Evolutionary conservation across 495 filamentous ascomycete genomes (phyloP).

Genomic region (Podospora fimiseda): DNA sequence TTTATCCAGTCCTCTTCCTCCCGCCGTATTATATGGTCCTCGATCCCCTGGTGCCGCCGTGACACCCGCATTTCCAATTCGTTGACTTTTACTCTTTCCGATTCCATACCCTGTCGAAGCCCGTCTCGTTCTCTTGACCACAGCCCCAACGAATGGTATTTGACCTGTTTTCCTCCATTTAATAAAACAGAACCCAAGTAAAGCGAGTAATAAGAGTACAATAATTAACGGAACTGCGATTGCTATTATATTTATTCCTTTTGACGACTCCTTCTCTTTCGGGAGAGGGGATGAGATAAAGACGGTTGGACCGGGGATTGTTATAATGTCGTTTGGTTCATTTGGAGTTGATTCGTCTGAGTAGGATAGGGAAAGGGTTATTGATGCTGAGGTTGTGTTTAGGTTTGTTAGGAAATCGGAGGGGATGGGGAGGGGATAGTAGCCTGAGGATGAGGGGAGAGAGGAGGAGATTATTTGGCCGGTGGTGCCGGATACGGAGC

Average conservation of each 20-base stretch:
- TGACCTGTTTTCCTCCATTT: constrained; percentile 12
- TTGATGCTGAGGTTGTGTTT: not conserved
- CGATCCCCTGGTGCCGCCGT: not conserved
- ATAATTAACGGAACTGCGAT: constrained; percentile 24
- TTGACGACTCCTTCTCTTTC: not conserved
- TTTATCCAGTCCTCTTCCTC: constrained; percentile 13
- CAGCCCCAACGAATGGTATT: constrained; percentile 13
- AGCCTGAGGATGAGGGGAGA: constrained; percentile 18
- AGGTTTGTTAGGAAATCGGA: constrained; percentile 16
- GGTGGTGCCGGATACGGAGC: not conserved
- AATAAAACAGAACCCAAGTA: constrained; percentile 14
- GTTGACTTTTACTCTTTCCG: constrained; percentile 18
- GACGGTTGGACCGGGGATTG: constrained; percentile 14
- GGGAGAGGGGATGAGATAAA: constrained; percentile 1
- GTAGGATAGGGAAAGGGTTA: not conserved
- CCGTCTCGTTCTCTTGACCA: not conserved
- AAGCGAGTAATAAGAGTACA: constrained; percentile 6
- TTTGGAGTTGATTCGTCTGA: not conserved
- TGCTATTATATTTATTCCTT: constrained; percentile 6
- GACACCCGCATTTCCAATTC: constrained; percentile 7
- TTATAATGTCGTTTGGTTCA: not conserved
- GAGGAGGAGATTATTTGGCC: constrained; percentile 4
- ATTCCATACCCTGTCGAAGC: constrained; percentile 22
- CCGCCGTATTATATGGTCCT: not conserved
- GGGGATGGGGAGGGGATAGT: constrained; percentile 20